These are phyloP conservation scores for Carex parvula DNA, from an alignment of 176 grass and related monocot species.

Conservation along the genomic window DNA sequence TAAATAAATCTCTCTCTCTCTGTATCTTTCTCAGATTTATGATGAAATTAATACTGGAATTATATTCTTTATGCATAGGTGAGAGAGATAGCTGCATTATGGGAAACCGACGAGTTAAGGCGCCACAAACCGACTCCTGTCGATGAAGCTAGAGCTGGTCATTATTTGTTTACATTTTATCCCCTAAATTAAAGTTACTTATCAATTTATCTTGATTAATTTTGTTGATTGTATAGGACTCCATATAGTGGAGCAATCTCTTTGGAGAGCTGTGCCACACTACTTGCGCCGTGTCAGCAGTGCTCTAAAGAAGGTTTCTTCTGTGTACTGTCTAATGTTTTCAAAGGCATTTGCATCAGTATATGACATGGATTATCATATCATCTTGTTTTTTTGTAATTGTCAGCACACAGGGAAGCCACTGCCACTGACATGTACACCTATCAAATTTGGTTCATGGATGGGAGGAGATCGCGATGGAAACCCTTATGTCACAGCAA, in stretches of 20 bases:
- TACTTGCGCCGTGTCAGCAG: slow-evolving; percentile 93
- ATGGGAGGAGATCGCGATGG: slow-evolving; percentile 94
- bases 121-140: slow-evolving; percentile 95
- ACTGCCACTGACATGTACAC: slow-evolving; percentile 86
- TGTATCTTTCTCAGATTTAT: not conserved
- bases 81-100: slow-evolving; percentile 83
- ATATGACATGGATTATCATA: not conserved
- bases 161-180: slow-evolving; percentile 8
- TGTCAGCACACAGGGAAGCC: slow-evolving; percentile 74
- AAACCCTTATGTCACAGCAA: slow-evolving; percentile 96
- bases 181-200: not conserved
- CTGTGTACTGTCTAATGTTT: slow-evolving; percentile 7
- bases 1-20: slow-evolving; percentile 33
- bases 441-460: slow-evolving; percentile 97
- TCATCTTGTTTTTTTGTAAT: slow-evolving; percentile 8
- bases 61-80: slow-evolving; percentile 35
- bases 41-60: not conserved
- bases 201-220: not conserved
- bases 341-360: not conserved
- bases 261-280: slow-evolving; percentile 89
- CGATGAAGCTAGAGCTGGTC: slow-evolving; percentile 92
- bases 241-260: slow-evolving; percentile 95
- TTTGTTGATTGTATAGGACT: slow-evolving; percentile 41
- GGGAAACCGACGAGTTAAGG: slow-evolving; percentile 94
- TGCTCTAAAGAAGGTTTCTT: slow-evolving; percentile 77